Percentiles rank a stretch among this genome's conserved stretches.
Conservation (phyloP, 805 yeast genomes). For the Cyberlindnera maritima region DNA sequence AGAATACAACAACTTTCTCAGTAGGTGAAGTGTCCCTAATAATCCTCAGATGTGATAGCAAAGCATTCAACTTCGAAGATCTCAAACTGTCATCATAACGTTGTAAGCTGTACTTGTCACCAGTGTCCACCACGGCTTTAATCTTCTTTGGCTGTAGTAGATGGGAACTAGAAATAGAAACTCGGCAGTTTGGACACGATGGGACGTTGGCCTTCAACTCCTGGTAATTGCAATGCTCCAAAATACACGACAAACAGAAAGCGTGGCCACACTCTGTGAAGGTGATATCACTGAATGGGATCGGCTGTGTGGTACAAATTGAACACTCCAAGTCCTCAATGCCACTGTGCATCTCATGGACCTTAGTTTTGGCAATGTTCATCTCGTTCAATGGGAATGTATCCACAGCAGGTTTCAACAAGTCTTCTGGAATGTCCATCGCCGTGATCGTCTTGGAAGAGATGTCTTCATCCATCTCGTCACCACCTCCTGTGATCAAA, state of each 20-base stretch:
- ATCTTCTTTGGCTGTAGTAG: conserved; percentile 30
- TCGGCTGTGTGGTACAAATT: conserved; percentile 73
- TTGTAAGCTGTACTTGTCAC: conserved; percentile 15
- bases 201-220: conserved; percentile 40
- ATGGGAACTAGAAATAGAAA: conserved; percentile 46
- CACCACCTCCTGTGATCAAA: conserved; percentile 49
- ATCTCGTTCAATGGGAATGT: conserved; percentile 17
- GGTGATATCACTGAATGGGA: conserved; percentile 48
- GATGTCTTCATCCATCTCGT: conserved; percentile 53
- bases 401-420: conserved; percentile 6
- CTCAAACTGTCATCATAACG: conserved; percentile 34
- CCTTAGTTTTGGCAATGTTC: conserved; percentile 19
- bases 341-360: conserved; percentile 31
- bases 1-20: conserved; percentile 81
- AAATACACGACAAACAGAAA: conserved; percentile 70
- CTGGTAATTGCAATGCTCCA: conserved; percentile 75
- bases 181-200: conserved; percentile 78
- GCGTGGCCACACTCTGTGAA: conserved; percentile 80
- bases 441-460: conserved; percentile 13
- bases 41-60: conserved; percentile 54
- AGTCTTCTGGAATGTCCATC: conserved; percentile 21
- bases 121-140: conserved; percentile 25
- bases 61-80: conserved; percentile 73
- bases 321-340: conserved; percentile 68
- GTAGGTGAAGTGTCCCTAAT: conserved; percentile 55